These are phyloP conservation scores for Trichophaea hybrida DNA, from an alignment of 2,329 filamentous ascomycete genomes.

Conservation along the genomic window DNA sequence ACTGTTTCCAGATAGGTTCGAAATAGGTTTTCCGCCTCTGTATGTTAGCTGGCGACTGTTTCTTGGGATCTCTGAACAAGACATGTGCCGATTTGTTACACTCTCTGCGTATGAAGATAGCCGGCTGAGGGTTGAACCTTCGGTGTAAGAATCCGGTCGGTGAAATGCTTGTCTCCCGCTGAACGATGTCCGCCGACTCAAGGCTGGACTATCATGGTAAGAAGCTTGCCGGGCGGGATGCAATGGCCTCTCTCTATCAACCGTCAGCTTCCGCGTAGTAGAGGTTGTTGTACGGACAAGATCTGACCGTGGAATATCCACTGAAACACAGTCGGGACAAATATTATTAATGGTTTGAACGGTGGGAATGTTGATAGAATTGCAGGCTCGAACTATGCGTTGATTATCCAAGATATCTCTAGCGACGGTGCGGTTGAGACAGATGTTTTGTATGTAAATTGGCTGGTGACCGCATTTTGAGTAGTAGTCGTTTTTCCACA, in stretches of 20 bases:
- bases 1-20: too few relatives aligned
- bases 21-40: too few relatives aligned
- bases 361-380: background rate
- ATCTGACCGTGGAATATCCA: background rate
- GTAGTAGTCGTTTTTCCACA: background rate
- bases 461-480: background rate
- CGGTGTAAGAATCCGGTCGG: too few relatives aligned
- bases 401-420: background rate
- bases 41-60: too few relatives aligned
- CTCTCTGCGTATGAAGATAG: too few relatives aligned
- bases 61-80: too few relatives aligned
- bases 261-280: background rate
- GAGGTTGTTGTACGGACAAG: background rate
- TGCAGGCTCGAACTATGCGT: background rate
- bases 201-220: too few relatives aligned
- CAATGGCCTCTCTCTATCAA: background rate
- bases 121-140: too few relatives aligned
- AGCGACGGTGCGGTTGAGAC: background rate
- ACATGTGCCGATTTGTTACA: too few relatives aligned
- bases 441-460: background rate
- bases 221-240: background rate
- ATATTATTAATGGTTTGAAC: background rate
- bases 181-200: too few relatives aligned
- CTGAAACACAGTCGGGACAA: background rate
- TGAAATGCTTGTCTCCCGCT: too few relatives aligned